Base-by-base conservation (phyloP, 331 rosid species). In the Rosa hybrid region DNA sequence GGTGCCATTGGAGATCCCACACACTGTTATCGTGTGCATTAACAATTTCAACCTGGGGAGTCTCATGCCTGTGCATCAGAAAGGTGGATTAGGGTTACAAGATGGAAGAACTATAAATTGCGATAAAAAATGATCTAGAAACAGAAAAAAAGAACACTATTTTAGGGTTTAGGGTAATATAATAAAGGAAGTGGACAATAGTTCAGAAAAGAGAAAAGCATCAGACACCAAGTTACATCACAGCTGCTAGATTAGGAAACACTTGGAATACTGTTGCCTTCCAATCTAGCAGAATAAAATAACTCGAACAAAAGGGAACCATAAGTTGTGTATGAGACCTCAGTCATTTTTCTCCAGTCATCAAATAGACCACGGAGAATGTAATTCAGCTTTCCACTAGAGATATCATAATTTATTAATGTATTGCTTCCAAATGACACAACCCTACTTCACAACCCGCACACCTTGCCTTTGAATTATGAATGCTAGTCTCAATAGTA, bases 1-100 rank as follows among this genome's bases (percentile, higher is more conserved):
- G 99, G 86, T 96, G 99, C 99, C 99, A 96, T 20, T 96, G 98
- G 83, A 96, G 98, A 85, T 96, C 97, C 99, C 98, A 96, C 73
- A 93, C 99, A 83, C 89, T 92, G 81, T 91, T 92, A 79, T 96
- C 99, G 79, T 96, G 99, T 23, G 98, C 98, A 78, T 85, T 89
- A 56, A 86, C 27, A 86, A 96, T 90, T 89, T 96, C 99, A 83
- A 93, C 85, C 87, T 96, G 99, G 7, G 99, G 98, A 60, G 94
- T 90, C 56, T 92, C 99, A 78, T 93, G 99, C 88, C 99, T 96
- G 97, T 54, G 68, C 77, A 85, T 72, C 75, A 82, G 68, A 82
- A 79, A 63, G 78, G 76, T 49, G 68, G 57, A 59, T 63, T 80
- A 72, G 38, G 23, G 78, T 78, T 79, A 82, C 60, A 72, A 77